Percentiles rank a stretch among this genome's conserved stretches.
Conservation (phyloP, 164 flowering plant genomes). For the Cinnamomum micranthum region DNA sequence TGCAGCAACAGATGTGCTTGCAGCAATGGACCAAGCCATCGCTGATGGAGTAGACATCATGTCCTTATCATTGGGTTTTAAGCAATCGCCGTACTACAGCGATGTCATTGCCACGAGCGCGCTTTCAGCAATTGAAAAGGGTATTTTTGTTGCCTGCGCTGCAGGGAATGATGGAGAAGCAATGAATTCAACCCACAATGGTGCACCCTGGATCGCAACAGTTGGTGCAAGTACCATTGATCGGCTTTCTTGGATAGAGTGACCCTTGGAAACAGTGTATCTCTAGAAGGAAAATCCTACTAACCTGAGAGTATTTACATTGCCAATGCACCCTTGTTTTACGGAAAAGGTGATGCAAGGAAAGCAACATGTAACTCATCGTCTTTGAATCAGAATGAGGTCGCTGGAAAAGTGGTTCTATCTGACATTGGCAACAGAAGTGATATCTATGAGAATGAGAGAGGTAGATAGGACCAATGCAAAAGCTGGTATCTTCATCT, state of each 20-base stretch:
- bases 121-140: conserved; percentile 40
- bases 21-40: conserved; percentile 57
- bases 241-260: conserved; percentile 14
- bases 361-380: conserved; percentile 11
- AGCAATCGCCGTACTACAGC: conserved; percentile 9
- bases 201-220: conserved; percentile 35
- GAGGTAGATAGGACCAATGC: conserved; percentile 21
- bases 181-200: conserved; percentile 10
- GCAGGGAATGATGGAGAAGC: conserved; percentile 30
- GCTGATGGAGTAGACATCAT: conserved; percentile 47
- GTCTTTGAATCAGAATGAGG: conserved; percentile 19
- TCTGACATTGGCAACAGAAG: conserved; percentile 3
- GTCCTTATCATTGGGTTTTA: conserved; percentile 31
- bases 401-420: conserved; percentile 25
- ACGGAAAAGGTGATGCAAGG: conserved; percentile 13
- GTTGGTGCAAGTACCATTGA: conserved; percentile 30
- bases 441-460: conserved; percentile 1
- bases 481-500: conserved; percentile 17
- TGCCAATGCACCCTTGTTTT: conserved; percentile 19
- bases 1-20: conserved; percentile 7
- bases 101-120: conserved; percentile 36
- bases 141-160: conserved; percentile 33
- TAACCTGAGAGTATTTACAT: conserved; percentile 21
- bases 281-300: conserved; percentile 21
- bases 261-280: conserved; percentile 12